These are phyloP conservation scores for Ceratocystis cacaofunesta DNA, from an alignment of 2,329 filamentous ascomycete species.

Conservation along the genomic window DNA sequence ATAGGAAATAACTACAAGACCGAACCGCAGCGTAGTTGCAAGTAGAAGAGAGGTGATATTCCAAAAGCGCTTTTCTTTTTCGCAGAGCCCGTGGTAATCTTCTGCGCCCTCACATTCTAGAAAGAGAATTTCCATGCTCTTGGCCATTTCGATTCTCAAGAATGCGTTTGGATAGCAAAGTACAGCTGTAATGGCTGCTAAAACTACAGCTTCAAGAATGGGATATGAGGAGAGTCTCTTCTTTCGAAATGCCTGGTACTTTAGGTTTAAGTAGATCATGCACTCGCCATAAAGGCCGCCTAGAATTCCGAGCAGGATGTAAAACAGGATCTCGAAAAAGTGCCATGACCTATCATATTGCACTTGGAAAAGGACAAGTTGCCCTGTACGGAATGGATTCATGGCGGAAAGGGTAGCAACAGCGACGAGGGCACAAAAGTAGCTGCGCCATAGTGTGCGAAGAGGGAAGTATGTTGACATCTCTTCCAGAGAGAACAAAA, in stretches of 20 bases:
- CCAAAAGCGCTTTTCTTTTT: conserved; percentile 55
- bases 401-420: conserved; percentile 85
- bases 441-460: conserved; percentile 95
- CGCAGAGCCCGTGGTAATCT: conserved; percentile 81
- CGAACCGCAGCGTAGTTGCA: conserved; percentile 65
- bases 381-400: conserved; percentile 94
- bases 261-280: conserved; percentile 94
- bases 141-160: conserved; percentile 92
- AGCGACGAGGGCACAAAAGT: conserved; percentile 91
- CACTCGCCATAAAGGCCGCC: conserved; percentile 91
- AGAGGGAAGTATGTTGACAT: conserved; percentile 94
- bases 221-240: conserved; percentile 76
- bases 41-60: conserved; percentile 66
- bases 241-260: conserved; percentile 82
- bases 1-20: conserved; percentile 88
- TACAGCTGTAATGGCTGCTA: conserved; percentile 72
- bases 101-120: conserved; percentile 79
- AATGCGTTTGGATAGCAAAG: conserved; percentile 98
- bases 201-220: conserved; percentile 68
- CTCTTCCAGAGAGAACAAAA: conserved; percentile 92
- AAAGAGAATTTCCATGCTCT: conserved; percentile 98
- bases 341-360: conserved; percentile 94
- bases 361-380: conserved; percentile 98
- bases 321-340: conserved; percentile 91
- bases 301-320: conserved; percentile 79